phyloP scores from a whole-genome alignment of 2,329 filamentous ascomycete genomes.

The Exophiala sideris region DNA sequence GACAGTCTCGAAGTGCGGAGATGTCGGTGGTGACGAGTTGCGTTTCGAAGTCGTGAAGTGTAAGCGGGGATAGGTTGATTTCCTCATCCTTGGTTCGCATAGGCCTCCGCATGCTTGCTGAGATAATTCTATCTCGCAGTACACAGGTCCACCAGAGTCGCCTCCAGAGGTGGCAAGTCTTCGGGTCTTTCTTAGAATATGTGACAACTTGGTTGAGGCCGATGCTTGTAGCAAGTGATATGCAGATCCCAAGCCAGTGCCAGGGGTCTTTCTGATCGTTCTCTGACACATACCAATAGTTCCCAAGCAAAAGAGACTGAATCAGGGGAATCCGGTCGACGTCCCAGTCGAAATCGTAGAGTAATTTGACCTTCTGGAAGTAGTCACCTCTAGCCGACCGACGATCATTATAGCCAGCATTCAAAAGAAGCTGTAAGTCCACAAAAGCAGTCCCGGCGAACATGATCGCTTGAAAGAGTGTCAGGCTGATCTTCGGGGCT shows the following conservation, averaged over 20 bases:
- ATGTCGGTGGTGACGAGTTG: constrained; percentile 8
- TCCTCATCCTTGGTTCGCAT: constrained; percentile 82
- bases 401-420: constrained; percentile 37
- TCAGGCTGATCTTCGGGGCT: constrained; percentile 67
- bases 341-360: constrained; percentile 96
- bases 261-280: constrained; percentile 97
- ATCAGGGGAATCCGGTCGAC: constrained; percentile 82
- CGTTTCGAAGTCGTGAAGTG: constrained; percentile 16
- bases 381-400: constrained; percentile 76
- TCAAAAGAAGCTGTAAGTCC: constrained; percentile 13
- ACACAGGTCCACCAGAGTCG: constrained; percentile 99
- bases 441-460: constrained; percentile 87
- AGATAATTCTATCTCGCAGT: constrained; percentile 88
- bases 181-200: constrained; percentile 11
- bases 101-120: constrained; percentile 85
- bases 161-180: constrained; percentile 73
- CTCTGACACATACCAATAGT: constrained; percentile 95
- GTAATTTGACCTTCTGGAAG: constrained; percentile 72
- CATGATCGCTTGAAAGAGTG: constrained; percentile 92
- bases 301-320: constrained; percentile 87
- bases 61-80: constrained; percentile 11
- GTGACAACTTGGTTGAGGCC: constrained; percentile 72
- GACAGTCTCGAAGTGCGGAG: constrained; percentile 4
- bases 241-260: constrained; percentile 98
- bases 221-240: constrained; percentile 88